A percentile compares a stretch with the other conserved stretches of the same genome.
Conservation (phyloP, 2,329 filamentous ascomycete genomes). For the Cercospora zeae-maydis region DNA sequence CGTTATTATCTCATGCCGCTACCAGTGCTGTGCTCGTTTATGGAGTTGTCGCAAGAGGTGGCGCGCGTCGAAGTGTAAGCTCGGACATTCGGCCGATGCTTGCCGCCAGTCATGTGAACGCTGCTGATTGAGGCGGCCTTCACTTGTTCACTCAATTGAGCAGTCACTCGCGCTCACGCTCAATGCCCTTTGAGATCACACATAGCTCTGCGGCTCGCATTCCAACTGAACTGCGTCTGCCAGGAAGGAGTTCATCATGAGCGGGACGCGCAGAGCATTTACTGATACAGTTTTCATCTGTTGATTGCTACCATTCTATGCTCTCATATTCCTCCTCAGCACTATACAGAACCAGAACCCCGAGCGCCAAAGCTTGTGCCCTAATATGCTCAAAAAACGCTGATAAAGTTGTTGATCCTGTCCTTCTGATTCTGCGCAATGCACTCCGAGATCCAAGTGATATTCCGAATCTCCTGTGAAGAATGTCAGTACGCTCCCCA, state of each 20-base stretch:
- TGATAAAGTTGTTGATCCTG: conserved; percentile 97
- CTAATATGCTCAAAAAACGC: conserved; percentile 66
- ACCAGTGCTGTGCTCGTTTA: background rate
- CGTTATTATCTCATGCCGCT: conserved; percentile 2
- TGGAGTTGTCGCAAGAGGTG: background rate
- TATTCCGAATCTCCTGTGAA: conserved; percentile 91
- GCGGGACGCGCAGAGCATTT: background rate
- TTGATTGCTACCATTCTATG: background rate
- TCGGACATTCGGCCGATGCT: conserved; percentile 1
- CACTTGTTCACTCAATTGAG: background rate
- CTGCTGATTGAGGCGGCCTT: background rate
- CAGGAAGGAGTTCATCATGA: background rate
- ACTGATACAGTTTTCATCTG: background rate
- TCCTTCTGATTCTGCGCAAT: conserved; percentile 99
- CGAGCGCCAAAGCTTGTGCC: background rate
- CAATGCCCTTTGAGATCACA: background rate
- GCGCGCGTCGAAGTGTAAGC: background rate
- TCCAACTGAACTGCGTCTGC: background rate
- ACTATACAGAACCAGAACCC: background rate
- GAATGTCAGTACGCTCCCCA: conserved; percentile 27
- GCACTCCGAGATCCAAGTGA: conserved; percentile 99
- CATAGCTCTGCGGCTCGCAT: too few relatives aligned
- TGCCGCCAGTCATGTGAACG: conserved; percentile 1
- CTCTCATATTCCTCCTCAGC: background rate
- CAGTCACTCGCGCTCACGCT: background rate